phyloP scores from a whole-genome alignment of 805 yeast species.

The Starmera quercuum region DNA sequence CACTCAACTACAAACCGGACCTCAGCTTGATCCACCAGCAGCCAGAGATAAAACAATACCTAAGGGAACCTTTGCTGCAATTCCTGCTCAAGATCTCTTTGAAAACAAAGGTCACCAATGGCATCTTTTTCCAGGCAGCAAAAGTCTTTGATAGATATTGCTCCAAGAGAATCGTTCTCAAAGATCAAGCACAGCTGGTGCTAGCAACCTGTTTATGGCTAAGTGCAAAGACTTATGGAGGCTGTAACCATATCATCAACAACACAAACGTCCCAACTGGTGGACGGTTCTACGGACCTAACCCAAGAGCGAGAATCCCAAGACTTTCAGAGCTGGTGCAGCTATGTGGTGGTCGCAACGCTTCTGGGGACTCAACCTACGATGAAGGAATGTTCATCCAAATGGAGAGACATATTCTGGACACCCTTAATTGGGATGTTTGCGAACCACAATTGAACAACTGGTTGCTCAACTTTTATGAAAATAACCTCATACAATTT shows the following conservation, averaged over 20 bases:
- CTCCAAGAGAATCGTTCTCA: conserved; percentile 74
- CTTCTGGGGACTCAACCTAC: conserved; percentile 55
- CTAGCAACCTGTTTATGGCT: conserved; percentile 92
- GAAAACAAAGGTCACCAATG: conserved; percentile 57
- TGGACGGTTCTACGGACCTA: conserved; percentile 60
- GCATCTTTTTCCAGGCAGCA: conserved; percentile 59
- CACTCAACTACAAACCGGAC: conserved; percentile 40
- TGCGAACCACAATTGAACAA: conserved; percentile 53
- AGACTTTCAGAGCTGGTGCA: conserved; percentile 63
- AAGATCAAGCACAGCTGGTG: conserved; percentile 83
- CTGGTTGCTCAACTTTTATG: conserved; percentile 36
- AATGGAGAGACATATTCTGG: conserved; percentile 73
- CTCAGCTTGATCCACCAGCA: conserved; percentile 70
- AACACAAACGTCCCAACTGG: conserved; percentile 42
- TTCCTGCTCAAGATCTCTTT: conserved; percentile 68
- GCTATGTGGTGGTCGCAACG: conserved; percentile 56
- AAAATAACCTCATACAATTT: conserved; percentile 33
- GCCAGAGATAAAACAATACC: conserved; percentile 72
- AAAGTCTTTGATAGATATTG: conserved; percentile 87
- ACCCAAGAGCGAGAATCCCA: conserved; percentile 69
- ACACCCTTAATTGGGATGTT: conserved; percentile 68
- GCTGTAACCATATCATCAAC: conserved; percentile 60
- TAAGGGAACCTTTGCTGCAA: conserved; percentile 71
- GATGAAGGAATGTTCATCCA: conserved; percentile 69
- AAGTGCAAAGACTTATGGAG: conserved; percentile 78